phyloP scores from a whole-genome alignment of 371 early-diverging fungal species.

The Coemansia sp. region DNA sequence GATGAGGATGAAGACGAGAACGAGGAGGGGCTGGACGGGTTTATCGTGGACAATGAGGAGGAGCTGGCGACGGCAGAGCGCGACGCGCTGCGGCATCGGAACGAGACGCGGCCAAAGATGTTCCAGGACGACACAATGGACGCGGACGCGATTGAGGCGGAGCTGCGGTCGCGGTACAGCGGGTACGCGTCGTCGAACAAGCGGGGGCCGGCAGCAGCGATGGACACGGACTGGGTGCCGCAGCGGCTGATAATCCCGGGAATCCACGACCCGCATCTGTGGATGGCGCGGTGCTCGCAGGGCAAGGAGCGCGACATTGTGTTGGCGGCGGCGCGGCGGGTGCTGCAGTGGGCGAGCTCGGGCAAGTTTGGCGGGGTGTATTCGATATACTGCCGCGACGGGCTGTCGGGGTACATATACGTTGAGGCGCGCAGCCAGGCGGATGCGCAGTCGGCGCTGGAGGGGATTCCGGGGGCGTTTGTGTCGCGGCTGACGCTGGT shows the following conservation, averaged over 20 bases:
- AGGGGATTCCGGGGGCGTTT: constrained; percentile 76
- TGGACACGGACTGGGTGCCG: constrained; percentile 71
- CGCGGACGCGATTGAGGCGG: constrained; percentile 82
- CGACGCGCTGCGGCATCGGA: constrained; percentile 52
- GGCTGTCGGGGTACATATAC: constrained; percentile 94
- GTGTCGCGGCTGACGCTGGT: constrained; percentile 79
- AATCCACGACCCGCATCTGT: constrained; percentile 89
- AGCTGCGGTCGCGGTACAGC: constrained; percentile 77
- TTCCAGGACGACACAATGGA: constrained; percentile 72
- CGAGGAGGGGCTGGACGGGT: constrained; percentile 75
- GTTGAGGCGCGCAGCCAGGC: constrained; percentile 89
- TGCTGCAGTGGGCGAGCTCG: constrained; percentile 63
- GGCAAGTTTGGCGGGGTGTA: constrained; percentile 63
- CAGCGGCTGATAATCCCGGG: constrained; percentile 82
- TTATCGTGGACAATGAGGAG: constrained; percentile 71
- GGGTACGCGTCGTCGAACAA: constrained; percentile 52
- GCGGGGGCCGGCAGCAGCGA: constrained; percentile 55
- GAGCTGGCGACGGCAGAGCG: constrained; percentile 63
- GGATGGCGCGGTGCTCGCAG: constrained; percentile 89
- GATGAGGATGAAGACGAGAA: constrained; percentile 77
- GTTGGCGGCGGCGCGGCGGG: constrained; percentile 78
- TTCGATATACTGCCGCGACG: constrained; percentile 86
- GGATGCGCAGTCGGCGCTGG: constrained; percentile 65
- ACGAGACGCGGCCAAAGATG: constrained; percentile 59
- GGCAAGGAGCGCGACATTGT: constrained; percentile 91